phyloP scores from a whole-genome alignment of 352 stramenopile species.

The Aphanomyces invadans region DNA sequence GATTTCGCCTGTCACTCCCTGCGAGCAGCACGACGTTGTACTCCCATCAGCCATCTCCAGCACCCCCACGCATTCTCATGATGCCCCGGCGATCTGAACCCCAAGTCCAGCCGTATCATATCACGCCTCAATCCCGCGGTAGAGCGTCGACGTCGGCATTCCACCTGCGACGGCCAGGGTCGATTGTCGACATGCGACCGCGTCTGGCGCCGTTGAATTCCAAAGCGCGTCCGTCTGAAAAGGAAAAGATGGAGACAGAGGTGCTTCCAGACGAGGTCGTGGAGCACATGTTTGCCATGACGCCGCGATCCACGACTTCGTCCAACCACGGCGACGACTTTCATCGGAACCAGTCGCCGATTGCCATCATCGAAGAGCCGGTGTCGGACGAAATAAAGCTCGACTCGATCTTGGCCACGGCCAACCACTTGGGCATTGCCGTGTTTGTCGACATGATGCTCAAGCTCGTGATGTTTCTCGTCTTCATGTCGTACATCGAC shows the following conservation, averaged over 20 bases:
- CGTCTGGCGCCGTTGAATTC: constrained; percentile 18
- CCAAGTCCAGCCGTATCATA: constrained; percentile 10
- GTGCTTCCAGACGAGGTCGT: constrained; percentile 9
- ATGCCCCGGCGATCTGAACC: constrained; percentile 22
- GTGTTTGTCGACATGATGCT: constrained; percentile 26
- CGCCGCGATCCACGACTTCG: constrained; percentile 12
- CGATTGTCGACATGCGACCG: constrained; percentile 12
- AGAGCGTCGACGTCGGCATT: constrained; percentile 16
- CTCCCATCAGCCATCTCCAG: neutral
- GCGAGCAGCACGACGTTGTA: neutral
- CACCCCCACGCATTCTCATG: constrained; percentile 13
- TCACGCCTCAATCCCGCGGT: neutral
- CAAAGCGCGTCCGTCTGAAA: constrained; percentile 13
- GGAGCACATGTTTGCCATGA: constrained; percentile 26
- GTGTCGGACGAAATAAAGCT: constrained; percentile 2
- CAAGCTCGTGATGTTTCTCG: constrained; percentile 24
- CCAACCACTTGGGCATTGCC: constrained; percentile 10
- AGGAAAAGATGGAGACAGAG: constrained; percentile 13
- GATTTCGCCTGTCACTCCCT: neutral
- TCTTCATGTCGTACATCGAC: constrained; percentile 25
- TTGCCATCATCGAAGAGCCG: constrained; percentile 21
- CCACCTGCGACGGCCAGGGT: neutral
- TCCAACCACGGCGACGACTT: constrained; percentile 8
- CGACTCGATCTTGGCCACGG: constrained; percentile 6
- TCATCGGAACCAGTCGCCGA: constrained; percentile 15